Evolutionary conservation across 2,329 filamentous ascomycete genomes (phyloP).

Genomic region (Verticillium longisporum): DNA sequence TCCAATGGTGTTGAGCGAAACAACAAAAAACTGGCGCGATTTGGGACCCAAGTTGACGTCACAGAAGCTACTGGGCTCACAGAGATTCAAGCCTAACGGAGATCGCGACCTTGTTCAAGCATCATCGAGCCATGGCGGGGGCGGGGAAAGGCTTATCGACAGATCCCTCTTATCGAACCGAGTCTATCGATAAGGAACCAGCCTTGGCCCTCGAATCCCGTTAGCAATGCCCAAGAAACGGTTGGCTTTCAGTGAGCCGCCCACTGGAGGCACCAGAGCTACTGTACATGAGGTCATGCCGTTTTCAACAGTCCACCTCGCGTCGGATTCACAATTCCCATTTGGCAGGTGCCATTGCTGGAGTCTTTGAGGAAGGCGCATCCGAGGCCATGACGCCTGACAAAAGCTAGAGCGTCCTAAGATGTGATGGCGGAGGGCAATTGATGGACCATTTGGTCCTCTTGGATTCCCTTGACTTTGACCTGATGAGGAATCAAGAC

Average conservation of each 20-base stretch:
- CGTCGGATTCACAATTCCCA: background rate
- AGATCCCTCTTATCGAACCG: background rate
- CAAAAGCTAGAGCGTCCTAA: too few species aligned
- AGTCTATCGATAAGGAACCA: background rate
- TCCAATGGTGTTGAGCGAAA: too few species aligned
- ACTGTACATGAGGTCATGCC: background rate
- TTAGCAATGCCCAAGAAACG: background rate
- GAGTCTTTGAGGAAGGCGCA: too few species aligned
- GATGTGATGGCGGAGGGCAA: too few species aligned
- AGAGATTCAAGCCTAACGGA: background rate
- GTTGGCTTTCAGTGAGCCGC: background rate
- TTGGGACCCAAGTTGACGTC: background rate
- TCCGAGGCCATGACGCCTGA: too few species aligned
- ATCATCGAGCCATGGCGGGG: background rate
- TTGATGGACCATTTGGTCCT: too few species aligned
- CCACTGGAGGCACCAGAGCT: background rate
- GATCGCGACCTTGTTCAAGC: background rate
- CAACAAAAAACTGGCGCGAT: too few species aligned
- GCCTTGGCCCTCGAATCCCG: too few species aligned
- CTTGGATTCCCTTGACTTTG: too few species aligned
- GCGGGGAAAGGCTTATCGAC: background rate
- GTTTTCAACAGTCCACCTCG: background rate
- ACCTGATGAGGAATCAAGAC: too few species aligned
- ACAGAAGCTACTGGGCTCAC: background rate
- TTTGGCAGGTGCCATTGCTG: background rate